These are phyloP conservation scores for Mrakia blollopis DNA, from an alignment of 768 basidiomycete species.

Conservation along the genomic window DNA sequence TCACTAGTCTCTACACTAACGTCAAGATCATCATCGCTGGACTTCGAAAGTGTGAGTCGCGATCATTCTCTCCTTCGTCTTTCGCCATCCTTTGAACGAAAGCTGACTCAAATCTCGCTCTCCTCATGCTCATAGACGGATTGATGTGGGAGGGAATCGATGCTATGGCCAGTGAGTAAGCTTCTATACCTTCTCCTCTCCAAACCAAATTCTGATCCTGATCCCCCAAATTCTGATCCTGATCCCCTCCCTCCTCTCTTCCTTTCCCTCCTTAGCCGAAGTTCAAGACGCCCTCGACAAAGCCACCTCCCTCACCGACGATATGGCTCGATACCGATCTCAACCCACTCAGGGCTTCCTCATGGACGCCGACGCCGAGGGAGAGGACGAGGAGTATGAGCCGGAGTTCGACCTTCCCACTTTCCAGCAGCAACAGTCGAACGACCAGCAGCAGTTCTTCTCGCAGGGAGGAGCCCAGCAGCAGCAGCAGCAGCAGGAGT, in stretches of 20 bases:
- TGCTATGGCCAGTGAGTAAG: conserved; percentile 13
- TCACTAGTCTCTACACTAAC: conserved; percentile 22
- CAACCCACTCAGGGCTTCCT: not conserved
- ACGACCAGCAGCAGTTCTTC: not conserved
- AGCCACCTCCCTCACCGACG: conserved; percentile 12
- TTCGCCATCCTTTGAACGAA: too few species aligned
- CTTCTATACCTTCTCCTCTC: not conserved
- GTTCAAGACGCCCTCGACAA: conserved; percentile 21
- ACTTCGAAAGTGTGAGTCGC: not conserved
- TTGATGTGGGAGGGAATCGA: conserved; percentile 25
- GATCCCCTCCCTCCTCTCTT: not conserved
- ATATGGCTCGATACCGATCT: conserved; percentile 3
- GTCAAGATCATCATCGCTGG: conserved; percentile 27
- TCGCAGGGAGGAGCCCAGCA: not conserved
- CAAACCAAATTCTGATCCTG: too few species aligned
- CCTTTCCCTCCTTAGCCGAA: conserved; percentile 8
- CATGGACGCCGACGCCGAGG: not conserved
- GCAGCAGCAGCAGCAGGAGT: not conserved
- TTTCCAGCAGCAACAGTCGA: not conserved
- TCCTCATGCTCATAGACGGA: too few species aligned
- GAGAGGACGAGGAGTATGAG: conserved; percentile 17
- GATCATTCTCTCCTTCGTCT: too few species aligned
- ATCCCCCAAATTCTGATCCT: not conserved
- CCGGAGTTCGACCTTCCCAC: not conserved
- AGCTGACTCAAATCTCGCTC: too few species aligned